Base-by-base conservation (phyloP, 2,329 filamentous ascomycete species). In the Pseudogymnoascus sp. region DNA sequence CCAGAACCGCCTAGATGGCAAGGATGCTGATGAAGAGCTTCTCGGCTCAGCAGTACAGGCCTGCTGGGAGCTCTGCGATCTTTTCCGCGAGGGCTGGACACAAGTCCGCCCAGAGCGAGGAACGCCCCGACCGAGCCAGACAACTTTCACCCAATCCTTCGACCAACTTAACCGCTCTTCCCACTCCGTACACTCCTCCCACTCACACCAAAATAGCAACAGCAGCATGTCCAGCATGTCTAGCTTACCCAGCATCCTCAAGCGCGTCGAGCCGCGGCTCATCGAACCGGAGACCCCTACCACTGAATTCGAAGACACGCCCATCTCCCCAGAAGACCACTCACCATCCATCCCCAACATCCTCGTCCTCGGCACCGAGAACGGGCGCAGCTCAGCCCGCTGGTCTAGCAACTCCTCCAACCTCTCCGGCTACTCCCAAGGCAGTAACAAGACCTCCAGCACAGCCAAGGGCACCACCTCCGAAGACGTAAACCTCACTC, bases 31-130 rank as follows among this genome's bases (percentile, higher is more conserved):
- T 68, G 91, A 93, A 72, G 93, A 96, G 71, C 81, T 96, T 0
- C 81, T 97, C 0, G 88, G 90, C 4, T 95, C 91, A 1, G 92
- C 93, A 1, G 90, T 96, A 0, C 92, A 96, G 73, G 91, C 93
- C 13, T 97, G 93, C 74, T 97, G 92, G 92, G 92, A 96, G 69
- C 83, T 97, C 5, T 96, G 92, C 74, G 92, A 97, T 76, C 86
- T 97, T 63, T 96, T 97, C 79, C 85, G 92, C 60, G 90, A 95
- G 77, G 92, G 92, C 16, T 96, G 93, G 92, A 92, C 90, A 3
- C 90, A 95, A 70, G 86, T 95, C 57, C 85, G 92, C 62, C 92
- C 93, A 4, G 92, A 96, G 66, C 83, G 92, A 63, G 90, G 89
- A 51, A 96, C 93, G 1, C 93, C 93, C 13, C 83, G 92, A 39